Base-by-base conservation (phyloP, 2,329 filamentous ascomycete species). In the Anisogramma anomala region DNA sequence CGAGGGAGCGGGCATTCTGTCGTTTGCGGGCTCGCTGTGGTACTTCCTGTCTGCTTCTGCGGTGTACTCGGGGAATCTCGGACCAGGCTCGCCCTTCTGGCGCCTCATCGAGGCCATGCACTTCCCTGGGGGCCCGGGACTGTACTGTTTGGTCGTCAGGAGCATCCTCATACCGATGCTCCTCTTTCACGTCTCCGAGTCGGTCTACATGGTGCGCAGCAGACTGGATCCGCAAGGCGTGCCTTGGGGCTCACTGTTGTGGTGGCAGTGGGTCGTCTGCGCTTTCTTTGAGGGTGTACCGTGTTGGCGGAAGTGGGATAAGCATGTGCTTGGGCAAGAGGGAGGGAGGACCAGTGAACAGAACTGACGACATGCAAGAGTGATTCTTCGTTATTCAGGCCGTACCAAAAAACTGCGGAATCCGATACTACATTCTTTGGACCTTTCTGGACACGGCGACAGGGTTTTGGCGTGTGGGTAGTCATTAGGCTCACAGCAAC, bases 161-260 rank as follows among this genome's bases (percentile, higher is more conserved):
- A 55, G 63, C 11, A 63, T 89, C 31, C 64, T 82, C 40, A 51
- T 64, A 15, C 65, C 73, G 1, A 72, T 88, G 42, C 3, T 85
- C 1, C 65, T 54, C 0, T 71, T 85, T 10, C 89, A 95, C 59
- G 17, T 67, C 0, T 44, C 59, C 3, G 89, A 95, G 65, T 61
- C 68, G n/a, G 60, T 61, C 33, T 62, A 66, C 54, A 63, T 80
- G 50, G 68, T 71, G 48, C 58, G 55, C 31, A 64, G 60, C 36
- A 59, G 67, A 44, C 55, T 77, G 45, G 53, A 52, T 40, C 68
- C 56, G 54, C 66, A 70, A 48, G 66, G 67, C 6, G 66, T 79
- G 9, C 56, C 58, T 44, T 56, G 60, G 25, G 64, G 67, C 6
- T 61, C 59, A 6, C 33, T 32, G n/a, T 49, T 71, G 11, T 80